Conservation (phyloP, 352 stramenopile genomes). For the Plasmopara viticola region DNA sequence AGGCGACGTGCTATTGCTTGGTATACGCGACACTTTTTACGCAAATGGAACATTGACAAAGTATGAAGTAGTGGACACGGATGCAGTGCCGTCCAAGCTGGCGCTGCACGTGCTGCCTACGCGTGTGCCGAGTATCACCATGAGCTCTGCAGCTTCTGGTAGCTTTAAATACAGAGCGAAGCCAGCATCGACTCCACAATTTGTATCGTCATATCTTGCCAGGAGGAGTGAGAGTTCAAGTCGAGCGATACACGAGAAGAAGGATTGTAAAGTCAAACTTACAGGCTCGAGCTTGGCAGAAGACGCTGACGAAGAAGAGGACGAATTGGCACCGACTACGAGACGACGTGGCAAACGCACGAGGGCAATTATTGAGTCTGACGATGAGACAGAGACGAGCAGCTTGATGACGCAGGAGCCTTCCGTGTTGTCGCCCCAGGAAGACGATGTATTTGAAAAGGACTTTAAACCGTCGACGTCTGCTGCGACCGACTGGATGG, state of each 20-base stretch:
- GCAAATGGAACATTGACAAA: constrained; percentile 80
- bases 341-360: constrained; percentile 43
- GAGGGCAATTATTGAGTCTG: constrained; percentile 60
- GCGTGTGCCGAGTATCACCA: constrained; percentile 23
- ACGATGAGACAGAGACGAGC: constrained; percentile 32
- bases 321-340: constrained; percentile 26
- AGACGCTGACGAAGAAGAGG: constrained; percentile 45
- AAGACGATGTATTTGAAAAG: constrained; percentile 25
- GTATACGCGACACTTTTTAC: constrained; percentile 66
- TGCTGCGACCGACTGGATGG: constrained; percentile 52
- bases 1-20: constrained; percentile 65
- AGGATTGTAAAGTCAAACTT: neutral
- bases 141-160: constrained; percentile 27
- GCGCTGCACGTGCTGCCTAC: constrained; percentile 29
- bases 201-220: constrained; percentile 41
- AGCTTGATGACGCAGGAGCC: constrained; percentile 15
- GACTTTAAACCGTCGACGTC: constrained; percentile 25
- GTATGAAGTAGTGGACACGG: constrained; percentile 69
- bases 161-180: neutral
- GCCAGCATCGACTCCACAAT: constrained; percentile 6
- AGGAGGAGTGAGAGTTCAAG: constrained; percentile 7
- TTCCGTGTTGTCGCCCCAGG: constrained; percentile 29
- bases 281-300: constrained; percentile 30
- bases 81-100: constrained; percentile 17
- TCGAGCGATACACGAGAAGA: neutral